phyloP scores from a whole-genome alignment of 345 rosid genomes.

The Iberis pinnata region DNA sequence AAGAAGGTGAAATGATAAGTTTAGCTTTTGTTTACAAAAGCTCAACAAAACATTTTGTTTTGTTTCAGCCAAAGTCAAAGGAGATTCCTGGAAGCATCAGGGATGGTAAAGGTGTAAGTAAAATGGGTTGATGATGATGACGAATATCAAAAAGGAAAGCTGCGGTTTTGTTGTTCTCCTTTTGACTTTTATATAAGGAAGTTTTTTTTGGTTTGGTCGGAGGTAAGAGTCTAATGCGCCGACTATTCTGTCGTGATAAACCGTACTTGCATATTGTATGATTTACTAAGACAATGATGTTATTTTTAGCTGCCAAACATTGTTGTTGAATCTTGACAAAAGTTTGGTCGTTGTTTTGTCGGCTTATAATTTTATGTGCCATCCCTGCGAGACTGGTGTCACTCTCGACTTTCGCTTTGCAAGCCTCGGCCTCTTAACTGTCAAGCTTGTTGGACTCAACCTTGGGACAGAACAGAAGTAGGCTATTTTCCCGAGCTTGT shows the following conservation, averaged over 20 bases:
- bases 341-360: too few species aligned
- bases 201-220: conserved; percentile 2
- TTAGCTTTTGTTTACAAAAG: not conserved
- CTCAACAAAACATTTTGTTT: not conserved
- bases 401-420: too few species aligned
- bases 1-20: not conserved
- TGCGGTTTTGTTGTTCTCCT: conserved; percentile 25
- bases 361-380: too few species aligned
- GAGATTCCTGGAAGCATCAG: conserved; percentile 25
- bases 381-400: too few species aligned
- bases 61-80: conserved; percentile 23
- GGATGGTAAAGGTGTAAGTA: conserved; percentile 19
- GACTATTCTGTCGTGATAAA: conserved; percentile 27
- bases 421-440: too few species aligned
- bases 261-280: too few species aligned
- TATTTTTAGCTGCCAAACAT: conserved; percentile 11
- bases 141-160: conserved; percentile 32
- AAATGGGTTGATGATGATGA: conserved; percentile 19
- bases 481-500: too few species aligned
- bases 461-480: too few species aligned
- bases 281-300: not conserved
- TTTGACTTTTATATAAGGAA: conserved; percentile 14
- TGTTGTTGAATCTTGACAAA: conserved; percentile 22
- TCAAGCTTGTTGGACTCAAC: too few species aligned
- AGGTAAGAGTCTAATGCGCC: conserved; percentile 28